Evolutionary conservation across 441 rosid genomes (phyloP), one percentile per base, ranked within the genome.

Genomic region (Brassica balearica): DNA sequence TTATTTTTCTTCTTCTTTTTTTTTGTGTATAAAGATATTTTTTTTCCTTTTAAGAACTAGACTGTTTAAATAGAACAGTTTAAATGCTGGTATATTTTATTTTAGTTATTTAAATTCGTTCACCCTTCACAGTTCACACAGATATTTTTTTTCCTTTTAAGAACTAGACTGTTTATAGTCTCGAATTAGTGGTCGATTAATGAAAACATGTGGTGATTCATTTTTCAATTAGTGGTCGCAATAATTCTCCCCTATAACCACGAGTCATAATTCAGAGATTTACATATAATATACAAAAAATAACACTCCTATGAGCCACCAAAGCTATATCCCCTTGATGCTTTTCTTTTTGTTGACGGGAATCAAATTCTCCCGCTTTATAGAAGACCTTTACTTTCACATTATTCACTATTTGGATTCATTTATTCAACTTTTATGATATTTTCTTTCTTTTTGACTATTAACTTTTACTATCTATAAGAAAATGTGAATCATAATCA

Each of bases 351-450:
- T 27, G 72, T 79, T 74, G 72, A 74, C 75, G 55, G 27, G 78
- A 79, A 79, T 79, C 75, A 69, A 73, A 79, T 69, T 69, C 82
- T 55, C 43, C 56, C 68, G 1, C 82, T 69, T 79, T 74, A 55
- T 69, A 69, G 41, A 62, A 32, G 29, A 60, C 59, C 46, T 58
- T 72, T 68, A 2, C 32, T 29, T 29, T 43, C 23, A 19, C 17
- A 73, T 68, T 73, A 56, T 73, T 68, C 60, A 15, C 29, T 61
- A 68, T 46, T 22, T 48, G 15, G 12, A 66, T 43, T 56, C 3
- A 6, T 29, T 58, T 61, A 29, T 48, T 46, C 15, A 10, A 7
- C 14, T 36, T 10, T 25, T 46, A 12, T 22, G 22, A 2, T 25
- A 6, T 51, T 12, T 3, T 9, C 59, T 41, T 14, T 14, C 6